Percentiles rank a stretch among this genome's conserved stretches.
Evolutionary conservation across 176 grass and related monocot species (phyloP).

Genomic region (Tuctoria greenei): DNA sequence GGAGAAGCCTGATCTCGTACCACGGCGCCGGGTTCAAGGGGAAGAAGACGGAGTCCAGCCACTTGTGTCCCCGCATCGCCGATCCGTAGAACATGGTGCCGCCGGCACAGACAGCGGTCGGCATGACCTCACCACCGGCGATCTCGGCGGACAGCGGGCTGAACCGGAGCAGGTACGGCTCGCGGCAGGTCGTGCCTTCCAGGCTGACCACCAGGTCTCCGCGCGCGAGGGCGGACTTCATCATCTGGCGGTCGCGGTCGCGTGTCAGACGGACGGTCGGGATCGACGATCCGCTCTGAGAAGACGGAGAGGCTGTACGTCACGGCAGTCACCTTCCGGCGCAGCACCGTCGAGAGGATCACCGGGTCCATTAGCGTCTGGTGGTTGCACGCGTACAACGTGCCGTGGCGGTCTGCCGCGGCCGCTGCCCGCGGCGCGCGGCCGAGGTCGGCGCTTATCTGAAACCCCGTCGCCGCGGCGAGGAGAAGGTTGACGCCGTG

Average conservation of each 20-base stretch:
- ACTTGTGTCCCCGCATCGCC: constrained; percentile 47
- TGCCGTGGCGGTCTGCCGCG: constrained; percentile 23
- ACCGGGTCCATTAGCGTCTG: constrained; percentile 73
- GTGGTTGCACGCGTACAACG: constrained; percentile 72
- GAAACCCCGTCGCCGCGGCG: constrained; percentile 48
- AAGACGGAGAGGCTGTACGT: constrained; percentile 65
- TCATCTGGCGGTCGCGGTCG: constrained; percentile 42
- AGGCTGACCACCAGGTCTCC: constrained; percentile 71
- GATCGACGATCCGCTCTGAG: constrained; percentile 69
- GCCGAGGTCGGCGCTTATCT: constrained; percentile 20
- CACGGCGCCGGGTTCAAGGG: constrained; percentile 56
- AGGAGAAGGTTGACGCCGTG: constrained; percentile 17
- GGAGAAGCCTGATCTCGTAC: constrained; percentile 40
- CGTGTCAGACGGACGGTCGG: constrained; percentile 58
- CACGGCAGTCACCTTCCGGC: constrained; percentile 49
- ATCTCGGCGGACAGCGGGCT: constrained; percentile 68
- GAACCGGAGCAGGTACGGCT: constrained; percentile 67
- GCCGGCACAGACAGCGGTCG: constrained; percentile 39
- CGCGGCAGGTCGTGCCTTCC: constrained; percentile 72
- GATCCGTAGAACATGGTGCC: constrained; percentile 66
- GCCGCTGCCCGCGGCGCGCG: background rate
- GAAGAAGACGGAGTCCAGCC: constrained; percentile 69
- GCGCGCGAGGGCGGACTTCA: constrained; percentile 31
- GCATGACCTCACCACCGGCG: constrained; percentile 37
- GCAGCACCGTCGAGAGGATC: constrained; percentile 51